Evolutionary conservation across 768 basidiomycete species (phyloP), one percentile per base, ranked within the genome.

Genomic region (Lentinula sp.): DNA sequence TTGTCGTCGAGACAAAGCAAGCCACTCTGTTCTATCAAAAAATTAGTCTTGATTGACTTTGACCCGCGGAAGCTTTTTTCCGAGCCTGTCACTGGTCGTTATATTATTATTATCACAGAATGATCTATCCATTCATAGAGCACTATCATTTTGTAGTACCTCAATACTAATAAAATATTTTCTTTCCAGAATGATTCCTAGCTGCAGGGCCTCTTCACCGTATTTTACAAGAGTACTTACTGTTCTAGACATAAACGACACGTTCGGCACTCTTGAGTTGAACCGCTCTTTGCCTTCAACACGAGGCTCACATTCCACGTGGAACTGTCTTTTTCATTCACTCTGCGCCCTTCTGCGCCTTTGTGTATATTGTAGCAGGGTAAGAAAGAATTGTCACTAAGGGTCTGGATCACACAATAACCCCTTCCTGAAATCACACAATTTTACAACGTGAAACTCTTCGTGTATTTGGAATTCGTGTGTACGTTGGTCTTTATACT

Each of bases 261-360:
- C 28, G 28, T 28, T 3, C 28, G 28, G 28, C 28, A 28, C 28
- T 28, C 28, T 3, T 28, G 28, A 28, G 2, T 57, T 50, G 61
- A 64, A 39, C 50, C 50, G 50, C 50, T 13, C 28, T 57, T 67
- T 67, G 59, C 62, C 62, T 66, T 62, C 34, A 52, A 66, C 63
- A 65, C 45, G 54, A 57, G 56, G 56, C 56, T 57, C 56, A 18
- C 13, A 21, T 15, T 32, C 15, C 42, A 45, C 56, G 39, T 57
- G 56, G 42, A 46, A 13, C 4, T 28, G 23, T 4, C 50, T 32
- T 48, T 37, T 4, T 23, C 16, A 23, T 48, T 48, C 16, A 48
- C 7, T n/a, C 45, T 23, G 18, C 28, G 28, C 28, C 3, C 28
- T 28, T 28, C 28, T 16, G 31, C 53, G 15, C 53, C 53, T 21